phyloP scores from a whole-genome alignment of 2,329 filamentous ascomycete genomes.

The Dactylella cylindrospora region DNA sequence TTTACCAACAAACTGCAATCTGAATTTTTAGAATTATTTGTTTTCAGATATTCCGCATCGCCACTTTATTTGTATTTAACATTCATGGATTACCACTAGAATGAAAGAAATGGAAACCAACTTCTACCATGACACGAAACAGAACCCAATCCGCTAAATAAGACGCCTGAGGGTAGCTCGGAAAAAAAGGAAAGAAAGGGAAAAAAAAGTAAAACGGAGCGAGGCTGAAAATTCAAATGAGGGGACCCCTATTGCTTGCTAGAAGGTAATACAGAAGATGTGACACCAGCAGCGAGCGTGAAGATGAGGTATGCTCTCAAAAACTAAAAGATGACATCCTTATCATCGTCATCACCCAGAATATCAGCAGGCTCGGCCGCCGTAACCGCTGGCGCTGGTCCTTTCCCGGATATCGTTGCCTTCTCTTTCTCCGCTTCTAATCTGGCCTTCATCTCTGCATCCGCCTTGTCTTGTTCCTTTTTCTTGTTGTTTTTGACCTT shows the following conservation, averaged over 20 bases:
- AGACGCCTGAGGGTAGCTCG: constrained; percentile 33
- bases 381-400: no score
- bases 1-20: no score
- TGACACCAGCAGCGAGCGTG: constrained; percentile 9
- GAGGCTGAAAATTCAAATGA: neutral
- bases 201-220: no score
- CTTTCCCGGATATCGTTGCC: constrained; percentile 20
- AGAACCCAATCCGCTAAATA: constrained; percentile 30
- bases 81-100: constrained; percentile 25
- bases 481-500: constrained; percentile 89
- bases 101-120: constrained; percentile 10
- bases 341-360: constrained; percentile 50
- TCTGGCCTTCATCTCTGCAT: constrained; percentile 74
- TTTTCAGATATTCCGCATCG: neutral
- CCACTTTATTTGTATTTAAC: constrained; percentile 11
- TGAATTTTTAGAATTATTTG: no score
- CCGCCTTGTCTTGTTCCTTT: constrained; percentile 69
- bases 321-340: constrained; percentile 51
- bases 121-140: constrained; percentile 4
- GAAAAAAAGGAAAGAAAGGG: no score
- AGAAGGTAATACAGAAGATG: constrained; percentile 3
- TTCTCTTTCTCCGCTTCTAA: constrained; percentile 56
- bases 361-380: constrained; percentile 25
- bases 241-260: neutral
- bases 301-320: constrained; percentile 31